Conservation (phyloP, 2,329 filamentous ascomycete species). For the Ceratocystis albifundus region DNA sequence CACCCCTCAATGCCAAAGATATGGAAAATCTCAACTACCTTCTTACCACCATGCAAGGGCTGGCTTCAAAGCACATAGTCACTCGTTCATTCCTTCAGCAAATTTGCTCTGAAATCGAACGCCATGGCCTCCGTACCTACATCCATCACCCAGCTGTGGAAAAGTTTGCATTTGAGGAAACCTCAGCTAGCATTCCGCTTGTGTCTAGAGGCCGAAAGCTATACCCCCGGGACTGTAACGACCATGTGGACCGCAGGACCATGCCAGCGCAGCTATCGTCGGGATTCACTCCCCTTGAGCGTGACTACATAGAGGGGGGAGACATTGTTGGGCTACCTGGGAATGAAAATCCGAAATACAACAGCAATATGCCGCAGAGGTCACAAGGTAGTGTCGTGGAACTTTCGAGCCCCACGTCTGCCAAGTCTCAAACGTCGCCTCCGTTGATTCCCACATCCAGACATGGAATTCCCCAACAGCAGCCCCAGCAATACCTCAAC, state of each 20-base stretch:
- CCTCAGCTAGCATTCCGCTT: slow-evolving; percentile 36
- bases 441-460: slow-evolving; percentile 7
- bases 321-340: slow-evolving; percentile 18
- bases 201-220: slow-evolving; percentile 30
- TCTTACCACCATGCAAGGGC: slow-evolving; percentile 62
- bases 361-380: slow-evolving; percentile 14
- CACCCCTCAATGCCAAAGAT: slow-evolving; percentile 41
- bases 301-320: not conserved
- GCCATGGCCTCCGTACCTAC: slow-evolving; percentile 33
- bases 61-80: slow-evolving; percentile 62
- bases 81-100: slow-evolving; percentile 79
- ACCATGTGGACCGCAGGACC: not conserved
- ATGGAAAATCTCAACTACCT: slow-evolving; percentile 57
- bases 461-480: slow-evolving; percentile 4
- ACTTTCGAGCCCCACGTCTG: slow-evolving; percentile 20
- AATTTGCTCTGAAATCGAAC: slow-evolving; percentile 66
- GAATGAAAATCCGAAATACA: slow-evolving; percentile 16
- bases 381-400: slow-evolving; percentile 17
- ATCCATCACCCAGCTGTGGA: slow-evolving; percentile 32
- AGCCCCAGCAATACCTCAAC: slow-evolving; percentile 9
- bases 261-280: not conserved
- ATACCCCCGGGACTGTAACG: not conserved
- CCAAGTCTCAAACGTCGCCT: slow-evolving; percentile 21
- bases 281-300: slow-evolving; percentile 14
- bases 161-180: slow-evolving; percentile 29